phyloP scores from a whole-genome alignment of 1,139 yeast species.

The Pichia terricola region DNA sequence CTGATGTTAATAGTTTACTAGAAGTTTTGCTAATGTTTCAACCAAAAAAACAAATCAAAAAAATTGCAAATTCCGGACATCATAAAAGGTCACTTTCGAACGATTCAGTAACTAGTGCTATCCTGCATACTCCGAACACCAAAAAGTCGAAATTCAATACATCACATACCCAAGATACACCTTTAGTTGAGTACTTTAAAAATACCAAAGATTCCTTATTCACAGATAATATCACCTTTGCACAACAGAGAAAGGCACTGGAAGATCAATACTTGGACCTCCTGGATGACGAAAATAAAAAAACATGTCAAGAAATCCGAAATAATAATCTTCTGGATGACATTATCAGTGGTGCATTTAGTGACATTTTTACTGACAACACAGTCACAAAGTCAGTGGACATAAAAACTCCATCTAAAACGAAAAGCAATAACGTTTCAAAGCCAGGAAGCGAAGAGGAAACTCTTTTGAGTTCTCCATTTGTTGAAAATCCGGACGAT shows the following conservation, averaged over 20 bases:
- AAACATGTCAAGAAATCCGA: no score
- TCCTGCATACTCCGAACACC: no score
- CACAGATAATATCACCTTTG: conserved; percentile 1
- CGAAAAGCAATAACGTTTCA: neutral
- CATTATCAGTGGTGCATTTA: conserved; percentile 29
- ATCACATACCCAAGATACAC: conserved; percentile 7
- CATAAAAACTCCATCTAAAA: neutral
- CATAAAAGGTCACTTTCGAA: neutral
- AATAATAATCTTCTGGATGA: conserved; percentile 13
- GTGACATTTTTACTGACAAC: conserved; percentile 48
- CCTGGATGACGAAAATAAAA: neutral
- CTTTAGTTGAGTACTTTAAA: conserved; percentile 10
- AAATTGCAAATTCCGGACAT: neutral
- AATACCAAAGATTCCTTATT: conserved; percentile 6
- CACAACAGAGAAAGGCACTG: no score
- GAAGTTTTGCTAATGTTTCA: conserved; percentile 10
- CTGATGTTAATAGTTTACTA: conserved; percentile 11
- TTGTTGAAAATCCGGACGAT: conserved; percentile 31
- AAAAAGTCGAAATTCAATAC: neutral
- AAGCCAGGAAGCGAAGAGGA: conserved; percentile 10
- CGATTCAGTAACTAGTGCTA: no score
- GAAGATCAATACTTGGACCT: no score
- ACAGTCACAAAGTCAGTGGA: conserved; percentile 27
- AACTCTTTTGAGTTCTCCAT: conserved; percentile 36
- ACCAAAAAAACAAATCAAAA: neutral